Conservation (phyloP, 805 yeast species). For the Yueomyces sp. region DNA sequence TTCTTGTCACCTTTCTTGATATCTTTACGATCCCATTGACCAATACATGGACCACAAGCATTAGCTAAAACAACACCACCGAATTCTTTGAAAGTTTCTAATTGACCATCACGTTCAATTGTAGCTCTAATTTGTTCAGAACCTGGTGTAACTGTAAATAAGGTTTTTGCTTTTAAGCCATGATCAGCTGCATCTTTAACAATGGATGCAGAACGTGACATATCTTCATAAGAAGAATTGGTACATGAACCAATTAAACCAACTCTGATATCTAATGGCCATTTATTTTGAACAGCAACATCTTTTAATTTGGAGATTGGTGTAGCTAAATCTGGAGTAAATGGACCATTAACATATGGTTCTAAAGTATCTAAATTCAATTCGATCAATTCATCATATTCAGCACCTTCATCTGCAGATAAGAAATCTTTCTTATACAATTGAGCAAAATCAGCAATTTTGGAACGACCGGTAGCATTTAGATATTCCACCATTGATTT, state of each 20-base stretch:
- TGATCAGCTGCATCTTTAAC: slow-evolving; percentile 81
- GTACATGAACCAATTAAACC: slow-evolving; percentile 98
- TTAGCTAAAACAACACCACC: slow-evolving; percentile 92
- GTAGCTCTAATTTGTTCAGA: slow-evolving; percentile 98
- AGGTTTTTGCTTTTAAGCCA: slow-evolving; percentile 84
- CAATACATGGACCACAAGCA: slow-evolving; percentile 99
- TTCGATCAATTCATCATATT: slow-evolving; percentile 88
- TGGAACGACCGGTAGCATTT: slow-evolving; percentile 72
- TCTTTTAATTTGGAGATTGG: slow-evolving; percentile 81
- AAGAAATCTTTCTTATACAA: slow-evolving; percentile 55
- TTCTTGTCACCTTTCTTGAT: slow-evolving; percentile 89
- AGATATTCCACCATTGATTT: slow-evolving; percentile 78
- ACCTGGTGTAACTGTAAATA: slow-evolving; percentile 94
- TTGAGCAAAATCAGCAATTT: slow-evolving; percentile 72
- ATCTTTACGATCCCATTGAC: slow-evolving; percentile 96
- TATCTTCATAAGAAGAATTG: slow-evolving; percentile 95
- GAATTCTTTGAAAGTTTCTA: slow-evolving; percentile 63
- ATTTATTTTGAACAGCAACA: slow-evolving; percentile 69
- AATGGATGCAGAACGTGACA: slow-evolving; percentile 92
- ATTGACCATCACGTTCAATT: slow-evolving; percentile 88
- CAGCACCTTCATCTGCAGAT: slow-evolving; percentile 83
- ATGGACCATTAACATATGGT: slow-evolving; percentile 96
- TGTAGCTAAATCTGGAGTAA: slow-evolving; percentile 95
- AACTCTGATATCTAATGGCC: slow-evolving; percentile 90
- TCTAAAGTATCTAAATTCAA: slow-evolving; percentile 80